These are phyloP conservation scores for Fusarium poae DNA, from an alignment of 2,329 filamentous ascomycete species.

Conservation along the genomic window DNA sequence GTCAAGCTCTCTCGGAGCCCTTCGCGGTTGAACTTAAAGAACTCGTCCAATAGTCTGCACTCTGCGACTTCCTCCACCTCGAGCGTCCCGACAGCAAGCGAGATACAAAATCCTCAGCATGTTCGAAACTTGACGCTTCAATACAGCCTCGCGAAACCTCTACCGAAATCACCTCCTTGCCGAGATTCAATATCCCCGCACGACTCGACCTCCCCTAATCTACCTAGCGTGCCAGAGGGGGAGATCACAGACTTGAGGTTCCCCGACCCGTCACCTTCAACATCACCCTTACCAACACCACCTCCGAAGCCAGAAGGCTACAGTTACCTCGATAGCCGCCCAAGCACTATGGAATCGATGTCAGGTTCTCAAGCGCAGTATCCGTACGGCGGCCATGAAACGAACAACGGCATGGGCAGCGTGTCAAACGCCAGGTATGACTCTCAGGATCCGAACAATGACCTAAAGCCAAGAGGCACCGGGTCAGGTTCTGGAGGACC, in stretches of 20 bases:
- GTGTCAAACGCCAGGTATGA: constrained; percentile 61
- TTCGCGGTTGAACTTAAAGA: constrained; percentile 58
- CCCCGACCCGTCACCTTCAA: constrained; percentile 25
- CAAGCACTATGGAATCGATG: constrained; percentile 64
- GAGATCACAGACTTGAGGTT: constrained; percentile 48
- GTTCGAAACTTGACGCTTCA: constrained; percentile 67
- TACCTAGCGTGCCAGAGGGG: constrained; percentile 52
- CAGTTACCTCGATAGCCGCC: constrained; percentile 58
- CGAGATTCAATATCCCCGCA: constrained; percentile 48
- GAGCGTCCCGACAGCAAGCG: constrained; percentile 32
- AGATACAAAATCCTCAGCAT: constrained; percentile 58
- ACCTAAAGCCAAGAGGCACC: constrained; percentile 64
- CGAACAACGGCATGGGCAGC: constrained; percentile 62
- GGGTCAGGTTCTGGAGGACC: constrained; percentile 68
- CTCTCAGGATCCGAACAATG: constrained; percentile 61
- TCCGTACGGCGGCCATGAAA: constrained; percentile 54
- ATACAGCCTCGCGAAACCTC: constrained; percentile 69
- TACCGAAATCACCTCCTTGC: constrained; percentile 64
- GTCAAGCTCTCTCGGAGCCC: constrained; percentile 61
- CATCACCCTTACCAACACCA: constrained; percentile 24
- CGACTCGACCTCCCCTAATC: constrained; percentile 50
- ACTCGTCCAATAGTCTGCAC: constrained; percentile 38
- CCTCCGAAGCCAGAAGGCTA: constrained; percentile 54
- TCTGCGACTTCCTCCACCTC: constrained; percentile 38
- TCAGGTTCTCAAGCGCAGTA: constrained; percentile 54